Conservation (phyloP, 2,329 filamentous ascomycete genomes). For the Hymenoscyphus repandus region DNA sequence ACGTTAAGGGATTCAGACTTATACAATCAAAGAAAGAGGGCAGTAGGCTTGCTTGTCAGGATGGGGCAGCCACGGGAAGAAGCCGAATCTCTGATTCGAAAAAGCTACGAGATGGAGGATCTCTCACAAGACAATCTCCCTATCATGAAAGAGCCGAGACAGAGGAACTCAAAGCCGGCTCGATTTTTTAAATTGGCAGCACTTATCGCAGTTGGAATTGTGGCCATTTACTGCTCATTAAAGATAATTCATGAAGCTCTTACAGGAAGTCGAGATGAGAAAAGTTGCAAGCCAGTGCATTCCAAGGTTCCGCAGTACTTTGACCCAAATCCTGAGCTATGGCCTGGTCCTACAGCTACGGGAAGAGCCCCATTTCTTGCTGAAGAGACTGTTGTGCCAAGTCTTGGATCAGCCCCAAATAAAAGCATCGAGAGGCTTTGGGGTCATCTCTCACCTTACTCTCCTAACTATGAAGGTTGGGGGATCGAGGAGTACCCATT, state of each 20-base stretch:
- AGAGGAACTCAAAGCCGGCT: not conserved
- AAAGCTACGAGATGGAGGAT: not conserved
- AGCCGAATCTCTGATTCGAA: conserved; percentile 2
- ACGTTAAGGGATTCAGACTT: not conserved
- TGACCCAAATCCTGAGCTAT: conserved; percentile 55
- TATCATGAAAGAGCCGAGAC: not conserved
- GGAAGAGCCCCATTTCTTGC: conserved; percentile 66
- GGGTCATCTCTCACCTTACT: conserved; percentile 66
- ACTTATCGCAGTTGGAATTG: conserved; percentile 1
- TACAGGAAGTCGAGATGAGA: not conserved
- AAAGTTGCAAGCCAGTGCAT: not conserved
- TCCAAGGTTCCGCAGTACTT: conserved; percentile 55
- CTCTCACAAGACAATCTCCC: not conserved
- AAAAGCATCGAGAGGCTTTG: conserved; percentile 66
- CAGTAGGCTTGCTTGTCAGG: not conserved
- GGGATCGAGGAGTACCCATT: conserved; percentile 68
- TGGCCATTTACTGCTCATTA: conserved; percentile 17
- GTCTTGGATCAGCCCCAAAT: conserved; percentile 53
- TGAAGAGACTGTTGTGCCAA: conserved; percentile 66
- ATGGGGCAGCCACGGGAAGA: conserved; percentile 3
- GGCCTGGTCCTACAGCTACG: conserved; percentile 64
- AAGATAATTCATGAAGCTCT: conserved; percentile 8
- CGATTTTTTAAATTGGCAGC: conserved; percentile 3
- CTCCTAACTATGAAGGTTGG: conserved; percentile 61
- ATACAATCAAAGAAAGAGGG: not conserved